Evolutionary conservation across 129 eudicot genomes (phyloP).

Genomic region (Arctium lappa): DNA sequence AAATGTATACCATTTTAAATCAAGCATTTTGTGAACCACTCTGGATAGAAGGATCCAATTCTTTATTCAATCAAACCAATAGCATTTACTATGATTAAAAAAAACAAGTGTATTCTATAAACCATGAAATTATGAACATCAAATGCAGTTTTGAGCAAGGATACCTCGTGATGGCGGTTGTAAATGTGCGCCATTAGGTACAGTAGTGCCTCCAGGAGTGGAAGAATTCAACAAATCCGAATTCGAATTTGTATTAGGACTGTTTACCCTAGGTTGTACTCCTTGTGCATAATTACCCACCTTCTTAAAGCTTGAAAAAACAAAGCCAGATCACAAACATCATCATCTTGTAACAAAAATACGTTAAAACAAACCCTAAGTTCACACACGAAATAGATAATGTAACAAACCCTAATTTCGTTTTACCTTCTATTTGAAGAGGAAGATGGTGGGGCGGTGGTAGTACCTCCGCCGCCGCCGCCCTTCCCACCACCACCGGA

Average conservation of each 20-base stretch:
- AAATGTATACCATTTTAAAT: background rate
- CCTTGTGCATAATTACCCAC: constrained; percentile 49
- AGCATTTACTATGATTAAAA: background rate
- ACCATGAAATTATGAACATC: background rate
- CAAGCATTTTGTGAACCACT: background rate
- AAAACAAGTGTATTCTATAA: background rate
- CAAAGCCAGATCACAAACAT: background rate
- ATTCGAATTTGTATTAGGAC: constrained; percentile 9
- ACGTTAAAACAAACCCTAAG: constrained; percentile 28
- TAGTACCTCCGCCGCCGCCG: constrained; percentile 42
- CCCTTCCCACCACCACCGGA: constrained; percentile 52
- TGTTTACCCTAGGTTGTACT: constrained; percentile 37
- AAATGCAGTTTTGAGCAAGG: background rate
- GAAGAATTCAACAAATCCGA: constrained; percentile 28
- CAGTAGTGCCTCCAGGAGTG: constrained; percentile 30
- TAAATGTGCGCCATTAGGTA: constrained; percentile 54
- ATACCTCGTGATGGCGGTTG: constrained; percentile 42
- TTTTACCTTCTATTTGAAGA: constrained; percentile 42
- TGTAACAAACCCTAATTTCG: constrained; percentile 6
- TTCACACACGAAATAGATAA: background rate
- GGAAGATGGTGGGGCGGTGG: constrained; percentile 46
- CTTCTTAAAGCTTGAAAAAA: constrained; percentile 53
- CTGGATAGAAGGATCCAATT: background rate
- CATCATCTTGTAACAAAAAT: constrained; percentile 4
- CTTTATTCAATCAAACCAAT: background rate